phyloP scores from a whole-genome alignment of 768 basidiomycete species.

The Suillus americanus region DNA sequence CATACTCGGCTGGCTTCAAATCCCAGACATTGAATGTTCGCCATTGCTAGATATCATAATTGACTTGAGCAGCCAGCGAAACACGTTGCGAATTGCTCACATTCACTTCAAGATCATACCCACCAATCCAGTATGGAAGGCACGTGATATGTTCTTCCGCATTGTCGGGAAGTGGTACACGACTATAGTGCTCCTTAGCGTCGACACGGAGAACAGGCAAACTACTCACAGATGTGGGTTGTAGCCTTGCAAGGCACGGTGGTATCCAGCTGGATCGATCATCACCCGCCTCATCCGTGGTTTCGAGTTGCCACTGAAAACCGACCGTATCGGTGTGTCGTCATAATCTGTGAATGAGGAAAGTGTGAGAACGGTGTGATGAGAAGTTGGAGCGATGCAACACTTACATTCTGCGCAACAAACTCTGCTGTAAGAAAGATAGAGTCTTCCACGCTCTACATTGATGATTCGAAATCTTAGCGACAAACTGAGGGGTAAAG shows the following conservation, averaged over 20 bases:
- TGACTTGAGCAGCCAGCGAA: neutral
- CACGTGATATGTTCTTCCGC: neutral
- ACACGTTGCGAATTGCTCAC: neutral
- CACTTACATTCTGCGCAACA: neutral
- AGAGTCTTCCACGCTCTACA: slow-evolving; percentile 1
- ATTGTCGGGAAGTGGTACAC: neutral
- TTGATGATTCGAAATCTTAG: neutral
- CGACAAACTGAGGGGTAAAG: too few relatives aligned
- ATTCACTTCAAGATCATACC: neutral
- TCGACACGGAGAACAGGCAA: neutral
- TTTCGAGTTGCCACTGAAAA: neutral
- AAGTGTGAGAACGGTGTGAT: neutral
- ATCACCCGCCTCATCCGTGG: neutral
- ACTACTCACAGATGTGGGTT: neutral
- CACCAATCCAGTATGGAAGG: slow-evolving; percentile 4
- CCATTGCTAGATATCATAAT: neutral
- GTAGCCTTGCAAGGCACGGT: neutral
- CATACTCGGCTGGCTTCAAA: neutral
- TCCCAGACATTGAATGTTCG: neutral
- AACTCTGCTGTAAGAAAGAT: slow-evolving; percentile 1
- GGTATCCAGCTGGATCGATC: neutral
- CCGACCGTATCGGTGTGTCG: neutral
- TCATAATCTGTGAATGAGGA: neutral
- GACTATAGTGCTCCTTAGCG: neutral
- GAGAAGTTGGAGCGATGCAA: neutral